These are phyloP conservation scores for Lactarius evosmus DNA, from an alignment of 768 basidiomycete genomes.

Conservation along the genomic window DNA sequence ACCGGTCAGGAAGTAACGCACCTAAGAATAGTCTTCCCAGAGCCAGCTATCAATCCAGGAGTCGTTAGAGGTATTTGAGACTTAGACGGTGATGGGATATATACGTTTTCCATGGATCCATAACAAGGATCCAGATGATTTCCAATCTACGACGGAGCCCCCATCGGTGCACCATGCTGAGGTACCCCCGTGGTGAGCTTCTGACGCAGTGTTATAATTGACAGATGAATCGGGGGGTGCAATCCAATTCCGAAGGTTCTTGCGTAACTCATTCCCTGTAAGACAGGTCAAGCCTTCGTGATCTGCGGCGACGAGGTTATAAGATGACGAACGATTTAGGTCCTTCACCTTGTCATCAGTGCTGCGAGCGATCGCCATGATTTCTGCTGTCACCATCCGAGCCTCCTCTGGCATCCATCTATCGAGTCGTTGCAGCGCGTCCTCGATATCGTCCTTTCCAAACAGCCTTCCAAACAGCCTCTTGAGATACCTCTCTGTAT, in stretches of 20 bases:
- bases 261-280: neutral
- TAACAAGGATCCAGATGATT: neutral
- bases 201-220: neutral
- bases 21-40: neutral
- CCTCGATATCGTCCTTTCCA: no score
- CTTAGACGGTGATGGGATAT: neutral
- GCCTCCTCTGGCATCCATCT: no score
- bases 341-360: no score
- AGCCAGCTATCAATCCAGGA: neutral
- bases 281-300: neutral
- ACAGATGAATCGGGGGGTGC: no score
- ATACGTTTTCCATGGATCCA: neutral
- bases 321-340: no score
- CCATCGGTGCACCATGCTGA: neutral
- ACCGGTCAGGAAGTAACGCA: neutral
- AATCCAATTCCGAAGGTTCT: no score
- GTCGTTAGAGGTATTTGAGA: neutral
- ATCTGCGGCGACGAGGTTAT: neutral
- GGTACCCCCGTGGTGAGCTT: neutral
- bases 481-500: no score
- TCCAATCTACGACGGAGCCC: neutral
- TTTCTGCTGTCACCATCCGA: no score
- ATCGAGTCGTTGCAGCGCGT: no score
- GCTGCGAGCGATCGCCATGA: no score
- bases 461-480: no score